Evolutionary conservation across 1,284 basidiomycete genomes (phyloP), one percentile per base, ranked within the genome.

Genomic region (Malassezia globosa): DNA sequence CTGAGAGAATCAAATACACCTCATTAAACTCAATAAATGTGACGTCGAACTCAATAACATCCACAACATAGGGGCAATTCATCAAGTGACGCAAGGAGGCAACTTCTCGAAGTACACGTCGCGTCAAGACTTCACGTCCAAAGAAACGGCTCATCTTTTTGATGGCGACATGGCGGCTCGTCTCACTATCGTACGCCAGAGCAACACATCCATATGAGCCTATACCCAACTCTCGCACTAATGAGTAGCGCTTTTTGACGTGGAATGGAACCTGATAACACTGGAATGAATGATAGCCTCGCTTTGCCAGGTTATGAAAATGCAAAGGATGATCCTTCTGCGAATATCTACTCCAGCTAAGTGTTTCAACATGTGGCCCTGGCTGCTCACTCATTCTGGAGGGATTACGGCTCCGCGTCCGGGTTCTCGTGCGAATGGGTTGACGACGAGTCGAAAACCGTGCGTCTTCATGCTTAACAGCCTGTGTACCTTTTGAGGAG

Each of bases 191-290:
- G 21, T 57, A 53, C 7, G 61, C 61, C 6, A 71, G 55, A 4
- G 68, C 68, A 2, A 71, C 68, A 35, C 66, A 71, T 14, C 68
- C 68, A 34, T 71, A 71, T 5, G 68, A 65, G 14, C 68, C 68
- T 24, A 69, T 61, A 42, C 68, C 68, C 33, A 71, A 60, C 46
- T 69, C 66, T 18, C 68, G 63, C 7, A 66, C 40, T 35, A 69
- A 66, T 5, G 59, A 56, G 42, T 71, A 71, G 2, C 65, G 56
- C 52, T 60, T 63, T 42, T 61, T 57, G 10, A 71, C 68, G 48
- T 69, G 59, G 46, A 71, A 71, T 7, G 64, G 66, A 18, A 68
- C 61, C 25, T 62, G 60, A 19, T 68, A 58, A 37, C 66, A 71
- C 45, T 47, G 52, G 39, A 71, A 71, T 3, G 61, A 59, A 48